Base-by-base conservation (phyloP, 805 yeast genomes). In the Metschnikowia henanensis region DNA sequence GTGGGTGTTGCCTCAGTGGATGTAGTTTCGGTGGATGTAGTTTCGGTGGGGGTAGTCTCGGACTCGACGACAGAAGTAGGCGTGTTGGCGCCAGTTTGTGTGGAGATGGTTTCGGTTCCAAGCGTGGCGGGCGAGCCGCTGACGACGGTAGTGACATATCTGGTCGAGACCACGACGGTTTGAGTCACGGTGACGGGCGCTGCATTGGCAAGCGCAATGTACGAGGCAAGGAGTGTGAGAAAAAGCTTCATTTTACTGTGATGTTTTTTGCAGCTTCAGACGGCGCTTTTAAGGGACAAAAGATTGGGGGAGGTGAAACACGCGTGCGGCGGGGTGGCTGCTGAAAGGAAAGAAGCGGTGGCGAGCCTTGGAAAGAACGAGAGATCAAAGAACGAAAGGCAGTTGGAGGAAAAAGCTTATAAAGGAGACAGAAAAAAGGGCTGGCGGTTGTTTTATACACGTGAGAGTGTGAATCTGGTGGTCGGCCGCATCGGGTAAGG, bases 101-200 rank as follows among this genome's bases (percentile, higher is more conserved):
- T 36, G 8, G 45, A 33, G 13, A 22, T 17, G n/a, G 30, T 13
- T 12, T 28, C 34, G 22, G 37, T 10, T 3, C 32, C 41, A 32
- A 39, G 45, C 23, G 46, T 16, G n/a, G 32, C 38, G n/a, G 55
- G 52, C 9, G 47, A 36, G 15, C 37, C 41, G 41, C 19, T 36
- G 33, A 43, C 35, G 21, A 39, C 40, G n/a, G 38, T 17, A 15
- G 55, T 51, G 20, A 47, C 37, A 41, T 46, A 46, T 9, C 32
- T 21, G 9, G 48, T 45, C 4, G 36, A 26, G n/a, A 48, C 47
- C 17, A 49, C 44, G 12, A 49, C 51, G 18, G 47, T 37, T 23
- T 39, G 30, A 9, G 51, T 43, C 28, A 44, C 45, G 16, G 37
- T 44, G 37, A 49, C 37, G 17, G 49, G 44, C 15, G 50, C 49